These are phyloP conservation scores for Staphylotrichum tortipilum DNA, from an alignment of 495 filamentous ascomycete species.

Conservation along the genomic window DNA sequence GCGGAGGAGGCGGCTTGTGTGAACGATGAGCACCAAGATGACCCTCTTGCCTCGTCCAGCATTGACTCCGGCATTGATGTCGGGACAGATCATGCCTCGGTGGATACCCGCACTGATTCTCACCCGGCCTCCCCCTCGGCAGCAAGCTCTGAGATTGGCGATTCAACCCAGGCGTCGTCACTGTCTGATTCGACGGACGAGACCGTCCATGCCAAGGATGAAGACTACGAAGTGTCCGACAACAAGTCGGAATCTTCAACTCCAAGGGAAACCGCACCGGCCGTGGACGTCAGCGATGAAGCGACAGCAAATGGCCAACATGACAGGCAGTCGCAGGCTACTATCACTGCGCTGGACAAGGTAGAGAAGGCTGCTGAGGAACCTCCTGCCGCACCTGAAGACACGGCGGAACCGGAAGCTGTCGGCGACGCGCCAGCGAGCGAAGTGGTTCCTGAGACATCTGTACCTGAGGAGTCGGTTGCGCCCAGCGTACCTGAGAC, in stretches of 20 bases:
- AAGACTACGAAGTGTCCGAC: neutral
- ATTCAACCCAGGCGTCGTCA: conserved; percentile 48
- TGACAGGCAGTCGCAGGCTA: conserved; percentile 9
- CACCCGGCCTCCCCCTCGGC: conserved; percentile 43
- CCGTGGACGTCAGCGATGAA: neutral
- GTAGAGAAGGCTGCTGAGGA: neutral
- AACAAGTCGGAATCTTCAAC: neutral
- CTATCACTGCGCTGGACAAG: neutral
- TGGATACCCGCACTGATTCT: conserved; percentile 37
- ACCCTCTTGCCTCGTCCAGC: conserved; percentile 23
- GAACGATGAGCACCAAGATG: conserved; percentile 9
- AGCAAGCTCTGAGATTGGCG: conserved; percentile 40
- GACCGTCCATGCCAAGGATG: conserved; percentile 31
- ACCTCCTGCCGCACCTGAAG: neutral
- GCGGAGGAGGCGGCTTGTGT: neutral
- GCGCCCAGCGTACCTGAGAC: conserved; percentile 1
- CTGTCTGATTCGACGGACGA: conserved; percentile 48
- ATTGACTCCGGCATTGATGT: conserved; percentile 34
- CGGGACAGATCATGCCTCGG: conserved; percentile 28
- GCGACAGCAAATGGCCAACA: neutral
- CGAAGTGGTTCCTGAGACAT: neutral
- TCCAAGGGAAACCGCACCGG: neutral
- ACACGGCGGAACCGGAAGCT: neutral
- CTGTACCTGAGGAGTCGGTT: conserved; percentile 15
- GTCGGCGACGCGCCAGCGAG: neutral